Percentiles rank a stretch among this genome's conserved stretches.
These are phyloP conservation scores for Epichloe bromicola DNA, from an alignment of 2,329 filamentous ascomycete genomes.

Conservation along the genomic window DNA sequence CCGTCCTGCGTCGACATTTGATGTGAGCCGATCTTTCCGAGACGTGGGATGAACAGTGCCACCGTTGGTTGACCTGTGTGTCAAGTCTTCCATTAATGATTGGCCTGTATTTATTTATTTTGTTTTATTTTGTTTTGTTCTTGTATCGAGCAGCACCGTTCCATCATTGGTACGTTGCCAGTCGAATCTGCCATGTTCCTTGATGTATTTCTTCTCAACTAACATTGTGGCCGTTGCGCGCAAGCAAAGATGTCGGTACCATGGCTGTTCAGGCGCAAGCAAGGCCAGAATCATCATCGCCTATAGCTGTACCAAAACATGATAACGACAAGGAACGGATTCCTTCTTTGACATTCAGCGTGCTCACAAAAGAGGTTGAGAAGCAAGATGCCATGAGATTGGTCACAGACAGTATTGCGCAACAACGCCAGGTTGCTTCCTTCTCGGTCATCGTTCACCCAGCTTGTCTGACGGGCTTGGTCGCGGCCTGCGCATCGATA, in stretches of 20 bases:
- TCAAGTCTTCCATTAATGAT: too few relatives aligned
- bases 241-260: constrained; percentile 1
- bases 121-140: too few relatives aligned
- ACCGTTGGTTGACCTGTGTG: too few relatives aligned
- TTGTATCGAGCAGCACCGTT: too few relatives aligned
- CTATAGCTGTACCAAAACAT: not conserved
- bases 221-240: not conserved
- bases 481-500: constrained; percentile 24
- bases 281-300: constrained; percentile 1
- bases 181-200: not conserved
- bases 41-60: too few relatives aligned
- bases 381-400: constrained; percentile 56
- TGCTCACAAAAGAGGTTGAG: constrained; percentile 39
- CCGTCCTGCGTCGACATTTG: too few relatives aligned
- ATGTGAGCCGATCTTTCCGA: too few relatives aligned
- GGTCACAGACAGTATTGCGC: constrained; percentile 68
- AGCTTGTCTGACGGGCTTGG: constrained; percentile 32
- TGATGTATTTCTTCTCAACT: not conserved
- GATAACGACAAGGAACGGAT: constrained; percentile 20
- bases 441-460: constrained; percentile 51
- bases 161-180: too few relatives aligned
- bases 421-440: constrained; percentile 61
- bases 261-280: constrained; percentile 8
- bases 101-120: too few relatives aligned
- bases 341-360: constrained; percentile 48